Conservation (phyloP, 192 early-diverging fungal genomes). For the Spizellomyces sp. region DNA sequence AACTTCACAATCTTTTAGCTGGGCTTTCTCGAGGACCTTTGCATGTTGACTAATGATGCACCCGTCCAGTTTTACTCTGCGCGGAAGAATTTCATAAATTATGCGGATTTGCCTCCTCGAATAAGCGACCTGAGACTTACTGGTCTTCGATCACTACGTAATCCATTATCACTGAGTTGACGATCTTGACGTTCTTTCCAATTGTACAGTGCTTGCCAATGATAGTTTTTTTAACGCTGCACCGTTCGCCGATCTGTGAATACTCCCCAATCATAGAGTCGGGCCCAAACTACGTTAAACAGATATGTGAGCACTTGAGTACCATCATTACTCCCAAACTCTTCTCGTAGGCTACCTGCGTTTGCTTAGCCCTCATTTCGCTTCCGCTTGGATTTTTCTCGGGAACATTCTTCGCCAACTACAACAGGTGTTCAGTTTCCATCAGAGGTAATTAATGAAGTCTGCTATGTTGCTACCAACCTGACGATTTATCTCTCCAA, state of each 20-base stretch:
- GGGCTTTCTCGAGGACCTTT: slow-evolving; percentile 72
- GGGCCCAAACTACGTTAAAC: slow-evolving; percentile 61
- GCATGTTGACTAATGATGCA: slow-evolving; percentile 84
- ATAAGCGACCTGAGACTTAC: slow-evolving; percentile 30
- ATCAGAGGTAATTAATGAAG: no score
- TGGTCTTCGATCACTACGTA: slow-evolving; percentile 89
- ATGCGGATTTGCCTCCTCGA: neutral
- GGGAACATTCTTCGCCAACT: neutral
- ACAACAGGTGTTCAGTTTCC: neutral
- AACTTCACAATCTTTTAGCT: slow-evolving; percentile 90
- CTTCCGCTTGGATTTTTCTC: neutral
- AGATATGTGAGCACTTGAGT: neutral
- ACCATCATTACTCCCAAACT: neutral
- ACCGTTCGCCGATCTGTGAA: slow-evolving; percentile 87
- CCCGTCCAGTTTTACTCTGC: slow-evolving; percentile 82
- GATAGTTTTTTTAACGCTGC: slow-evolving; percentile 90
- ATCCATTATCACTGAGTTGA: slow-evolving; percentile 96
- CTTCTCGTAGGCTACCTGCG: slow-evolving; percentile 6
- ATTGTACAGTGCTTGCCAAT: slow-evolving; percentile 94
- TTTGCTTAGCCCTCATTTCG: slow-evolving; percentile 11
- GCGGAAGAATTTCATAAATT: neutral
- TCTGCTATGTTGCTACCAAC: neutral
- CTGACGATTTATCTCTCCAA: slow-evolving; percentile 83
- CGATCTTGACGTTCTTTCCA: slow-evolving; percentile 95
- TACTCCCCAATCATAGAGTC: slow-evolving; percentile 92